Evolutionary conservation across 164 flowering plant genomes (phyloP).

Genomic region (Dillenia suffruticosa): DNA sequence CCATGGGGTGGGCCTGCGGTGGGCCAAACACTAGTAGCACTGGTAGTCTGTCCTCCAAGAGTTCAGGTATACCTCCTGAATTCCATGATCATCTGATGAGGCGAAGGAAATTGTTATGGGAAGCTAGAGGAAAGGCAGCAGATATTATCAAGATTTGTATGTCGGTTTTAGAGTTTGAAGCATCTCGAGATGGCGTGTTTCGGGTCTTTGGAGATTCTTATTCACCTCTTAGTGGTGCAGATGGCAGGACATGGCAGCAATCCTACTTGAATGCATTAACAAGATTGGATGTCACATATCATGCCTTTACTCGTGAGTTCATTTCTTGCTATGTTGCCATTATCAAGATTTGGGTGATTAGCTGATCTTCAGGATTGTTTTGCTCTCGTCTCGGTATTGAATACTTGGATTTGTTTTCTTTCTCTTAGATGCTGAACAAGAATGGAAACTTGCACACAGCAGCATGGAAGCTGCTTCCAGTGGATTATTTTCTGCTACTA

Average conservation of each 20-base stretch:
- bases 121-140: slow-evolving; percentile 70
- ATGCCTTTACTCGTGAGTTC: slow-evolving; percentile 79
- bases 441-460: slow-evolving; percentile 80
- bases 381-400: slow-evolving; percentile 2
- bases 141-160: slow-evolving; percentile 65
- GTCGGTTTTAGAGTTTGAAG: slow-evolving; percentile 87
- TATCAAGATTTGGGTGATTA: background rate
- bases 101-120: slow-evolving; percentile 61
- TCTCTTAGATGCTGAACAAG: slow-evolving; percentile 76
- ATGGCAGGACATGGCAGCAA: slow-evolving; percentile 86
- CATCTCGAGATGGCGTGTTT: slow-evolving; percentile 82
- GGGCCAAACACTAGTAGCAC: slow-evolving; percentile 55
- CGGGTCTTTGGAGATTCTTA: slow-evolving; percentile 41
- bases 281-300: slow-evolving; percentile 74
- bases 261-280: slow-evolving; percentile 61
- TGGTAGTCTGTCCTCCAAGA: slow-evolving; percentile 46
- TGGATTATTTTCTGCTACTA: slow-evolving; percentile 65
- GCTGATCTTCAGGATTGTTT: background rate
- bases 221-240: slow-evolving; percentile 39
- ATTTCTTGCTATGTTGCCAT: background rate
- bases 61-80: slow-evolving; percentile 81
- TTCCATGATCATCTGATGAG: slow-evolving; percentile 79
- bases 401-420: slow-evolving; percentile 3
- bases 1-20: slow-evolving; percentile 99
- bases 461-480: slow-evolving; percentile 79